These are phyloP conservation scores for Fagus sylvatica DNA, from an alignment of 306 rosid species.

Conservation along the genomic window DNA sequence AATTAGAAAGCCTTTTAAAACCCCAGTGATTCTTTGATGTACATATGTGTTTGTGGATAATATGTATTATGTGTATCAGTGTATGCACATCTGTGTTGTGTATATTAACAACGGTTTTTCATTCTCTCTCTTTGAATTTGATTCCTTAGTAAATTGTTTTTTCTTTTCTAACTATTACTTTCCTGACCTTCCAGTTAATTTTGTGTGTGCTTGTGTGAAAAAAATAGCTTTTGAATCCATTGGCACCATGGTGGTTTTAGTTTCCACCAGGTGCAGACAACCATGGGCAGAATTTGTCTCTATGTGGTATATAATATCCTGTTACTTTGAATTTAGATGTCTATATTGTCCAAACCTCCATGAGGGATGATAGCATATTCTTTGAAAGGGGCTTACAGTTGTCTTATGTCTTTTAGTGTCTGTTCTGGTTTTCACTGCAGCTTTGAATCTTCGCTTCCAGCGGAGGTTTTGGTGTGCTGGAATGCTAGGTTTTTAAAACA, in stretches of 20 bases:
- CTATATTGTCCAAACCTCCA: not conserved
- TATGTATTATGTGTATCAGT: too few species aligned
- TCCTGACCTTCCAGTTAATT: too few species aligned
- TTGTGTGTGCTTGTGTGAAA: too few species aligned
- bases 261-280: not conserved
- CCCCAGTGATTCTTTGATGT: too few species aligned
- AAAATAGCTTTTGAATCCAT: not conserved
- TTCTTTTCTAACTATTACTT: too few species aligned
- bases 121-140: too few species aligned
- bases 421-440: not conserved
- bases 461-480: not conserved
- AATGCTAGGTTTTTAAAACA: constrained; percentile 10
- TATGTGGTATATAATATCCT: not conserved
- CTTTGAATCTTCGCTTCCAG: not conserved
- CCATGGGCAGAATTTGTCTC: not conserved
- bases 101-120: too few species aligned
- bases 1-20: too few species aligned
- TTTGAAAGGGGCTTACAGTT: not conserved
- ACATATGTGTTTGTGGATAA: too few species aligned
- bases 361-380: not conserved
- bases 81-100: too few species aligned
- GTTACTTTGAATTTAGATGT: not conserved
- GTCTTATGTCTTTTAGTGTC: not conserved
- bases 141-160: too few species aligned
- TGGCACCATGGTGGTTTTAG: not conserved